Evolutionary conservation across 257 asterid genomes (phyloP), one percentile per base, ranked within the genome.

Genomic region (Craterostigma plantagineum): DNA sequence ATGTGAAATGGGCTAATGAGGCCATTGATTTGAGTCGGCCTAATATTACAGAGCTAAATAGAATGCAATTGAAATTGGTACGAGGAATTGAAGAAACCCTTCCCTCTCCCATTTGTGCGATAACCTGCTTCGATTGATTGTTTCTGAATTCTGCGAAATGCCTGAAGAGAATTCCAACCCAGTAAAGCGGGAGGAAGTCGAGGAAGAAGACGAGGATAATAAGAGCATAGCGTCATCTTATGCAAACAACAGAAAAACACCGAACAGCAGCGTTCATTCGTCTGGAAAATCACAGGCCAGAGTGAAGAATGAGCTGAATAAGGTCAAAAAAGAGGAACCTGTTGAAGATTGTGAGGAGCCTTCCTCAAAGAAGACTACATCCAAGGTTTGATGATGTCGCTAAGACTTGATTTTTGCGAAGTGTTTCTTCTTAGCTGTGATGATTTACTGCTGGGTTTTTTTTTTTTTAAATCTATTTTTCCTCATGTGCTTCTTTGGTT

Each of bases 341-440:
- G 69, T 63, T 33, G 79, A 76, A 4, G 74, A 63, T 61, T 74
- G 39, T 39, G 75, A 71, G 34, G 54, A 57, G 16, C 55, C 67
- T 37, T 10, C 55, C 42, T 38, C 67, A 0, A 64, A 45, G 18
- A 68, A 65, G 42, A 34, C 49, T 16, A 47, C 63, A 51, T 55
- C 37, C 30, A 67, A 61, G 48, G 30, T 49, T 36, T 23, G 4
- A 23, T 23, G 30, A 23, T 23, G 6, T 23, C 30, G 30, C 30
- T 23, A 23, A 23, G 30, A 23, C 30, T 23, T 23, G 30, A 23
- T 23, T 23, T 23, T 23, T 23, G 2, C 30, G 30, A 23, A n/a
- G 4, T 23, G 30, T 6, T 23, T 6, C 30, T 23, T 23, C 30
- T 23, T 23, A 23, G 67, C 27, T 11, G n/a, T n/a, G 17, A 15